These are phyloP conservation scores for Aspergillus haitiensis DNA, from an alignment of 495 filamentous ascomycete genomes.

Conservation along the genomic window DNA sequence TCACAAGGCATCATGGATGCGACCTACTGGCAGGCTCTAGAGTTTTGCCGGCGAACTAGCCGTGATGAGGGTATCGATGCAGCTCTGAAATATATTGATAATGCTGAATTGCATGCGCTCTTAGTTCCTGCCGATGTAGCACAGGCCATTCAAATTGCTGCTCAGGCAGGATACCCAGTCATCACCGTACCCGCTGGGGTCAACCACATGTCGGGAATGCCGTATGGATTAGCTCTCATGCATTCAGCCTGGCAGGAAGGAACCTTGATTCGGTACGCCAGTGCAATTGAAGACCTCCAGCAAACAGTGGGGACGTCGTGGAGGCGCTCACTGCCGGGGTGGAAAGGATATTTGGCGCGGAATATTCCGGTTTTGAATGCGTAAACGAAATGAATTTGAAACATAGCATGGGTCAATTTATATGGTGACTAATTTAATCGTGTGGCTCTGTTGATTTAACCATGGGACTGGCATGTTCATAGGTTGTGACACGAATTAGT, in stretches of 20 bases:
- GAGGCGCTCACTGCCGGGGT: constrained; percentile 50
- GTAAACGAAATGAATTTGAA: too few relatives aligned
- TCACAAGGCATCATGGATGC: constrained; percentile 62
- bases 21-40: constrained; percentile 64
- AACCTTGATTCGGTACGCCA: constrained; percentile 60
- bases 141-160: constrained; percentile 57
- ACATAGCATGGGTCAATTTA: too few relatives aligned
- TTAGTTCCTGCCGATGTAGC: constrained; percentile 68
- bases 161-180: constrained; percentile 66
- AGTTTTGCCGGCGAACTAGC: constrained; percentile 57
- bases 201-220: constrained; percentile 59
- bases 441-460: too few relatives aligned
- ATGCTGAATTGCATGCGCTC: constrained; percentile 53
- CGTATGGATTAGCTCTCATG: constrained; percentile 68
- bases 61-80: constrained; percentile 68
- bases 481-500: too few relatives aligned
- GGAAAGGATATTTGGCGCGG: constrained; percentile 52
- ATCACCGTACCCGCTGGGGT: constrained; percentile 65
- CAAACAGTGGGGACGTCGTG: constrained; percentile 35
- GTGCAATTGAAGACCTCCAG: constrained; percentile 68
- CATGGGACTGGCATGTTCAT: too few relatives aligned
- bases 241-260: constrained; percentile 64
- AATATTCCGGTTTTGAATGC: constrained; percentile 47
- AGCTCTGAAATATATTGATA: constrained; percentile 52
- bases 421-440: too few relatives aligned